Percentiles rank a stretch among this genome's conserved stretches.
These are phyloP conservation scores for Saccharomyces hybrid DNA, from an alignment of 1,139 yeast species.

Conservation along the genomic window DNA sequence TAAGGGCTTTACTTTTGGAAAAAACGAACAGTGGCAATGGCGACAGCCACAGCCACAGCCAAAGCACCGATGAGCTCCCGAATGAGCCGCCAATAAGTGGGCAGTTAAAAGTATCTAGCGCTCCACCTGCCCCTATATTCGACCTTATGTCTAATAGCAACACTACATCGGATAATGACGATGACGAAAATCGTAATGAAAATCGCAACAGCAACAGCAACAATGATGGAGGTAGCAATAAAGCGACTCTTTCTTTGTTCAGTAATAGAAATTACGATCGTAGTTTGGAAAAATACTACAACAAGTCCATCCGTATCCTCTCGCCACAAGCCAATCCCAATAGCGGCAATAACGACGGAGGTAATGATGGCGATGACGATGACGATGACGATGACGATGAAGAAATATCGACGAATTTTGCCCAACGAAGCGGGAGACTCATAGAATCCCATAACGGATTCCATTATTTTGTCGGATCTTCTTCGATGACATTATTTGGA, in stretches of 20 bases:
- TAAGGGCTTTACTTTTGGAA: slow-evolving; percentile 38
- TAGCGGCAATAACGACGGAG: background rate
- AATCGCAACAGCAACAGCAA: background rate
- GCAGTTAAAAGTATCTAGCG: background rate
- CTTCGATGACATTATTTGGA: slow-evolving; percentile 76
- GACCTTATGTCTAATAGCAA: background rate
- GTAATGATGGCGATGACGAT: background rate
- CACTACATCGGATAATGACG: background rate
- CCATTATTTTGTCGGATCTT: slow-evolving; percentile 66
- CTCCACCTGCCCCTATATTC: background rate
- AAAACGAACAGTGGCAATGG: background rate
- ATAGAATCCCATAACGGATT: slow-evolving; percentile 71
- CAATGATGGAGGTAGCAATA: background rate
- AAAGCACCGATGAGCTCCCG: background rate
- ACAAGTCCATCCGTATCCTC: background rate
- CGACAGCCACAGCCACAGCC: too few species aligned
- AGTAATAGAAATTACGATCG: background rate
- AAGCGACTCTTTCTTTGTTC: background rate
- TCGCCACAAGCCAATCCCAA: background rate
- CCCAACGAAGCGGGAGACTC: slow-evolving; percentile 62
- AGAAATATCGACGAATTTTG: slow-evolving; percentile 57
- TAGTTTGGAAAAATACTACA: background rate
- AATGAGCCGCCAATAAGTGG: background rate
- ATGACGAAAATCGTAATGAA: background rate
- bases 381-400: slow-evolving; percentile 18